Evolutionary conservation across 768 basidiomycete genomes (phyloP), one percentile per base, ranked within the genome.

Genomic region (Chalciporus sphaerocephalus): DNA sequence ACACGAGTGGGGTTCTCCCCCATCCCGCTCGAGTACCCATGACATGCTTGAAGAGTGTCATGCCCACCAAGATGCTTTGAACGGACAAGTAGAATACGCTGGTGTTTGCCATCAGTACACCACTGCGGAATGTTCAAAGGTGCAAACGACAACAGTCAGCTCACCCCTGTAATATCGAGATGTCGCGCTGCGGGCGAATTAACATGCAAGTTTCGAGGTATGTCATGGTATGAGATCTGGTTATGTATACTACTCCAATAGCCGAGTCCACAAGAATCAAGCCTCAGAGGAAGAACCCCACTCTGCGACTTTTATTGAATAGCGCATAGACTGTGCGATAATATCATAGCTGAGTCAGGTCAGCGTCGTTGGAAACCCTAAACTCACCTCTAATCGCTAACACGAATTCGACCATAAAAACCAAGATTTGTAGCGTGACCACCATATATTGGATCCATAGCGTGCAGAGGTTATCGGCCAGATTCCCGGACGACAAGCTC

Each of bases 1-100:
- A 47, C 12, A 74, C 50, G 5, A 76, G 54, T 0, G 71, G 74
- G 1, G 68, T 64, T 38, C 71, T 65, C 22, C 69, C 71, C 71
- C 70, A 71, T 8, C 71, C 71, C 1, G 56, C 55, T 33, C 67
- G 68, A 7, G 64, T 44, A 4, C 67, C 63, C 16, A 52, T 21
- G 2, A 66, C 40, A 47, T 70, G 72, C 47, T 73, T 74, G 33
- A 58, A 60, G 2, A 62, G 11, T 1, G 71, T 70, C 32, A 75
- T 59, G 17, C 47, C 53, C 23, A 76, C 70, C 11, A 76, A 53
- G 22, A 69, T 47, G 12, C 60, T 60, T 42, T 76, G 75, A 16
- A 64, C 17, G 6, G 69, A 52, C 1, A 70, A 53, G 0, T 55
- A 47, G 21, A 48, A 49, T 9, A 5, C 6, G 27, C 56, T 56